Evolutionary conservation across 768 basidiomycete species (phyloP).

Genomic region (Lentinula aciculospora): DNA sequence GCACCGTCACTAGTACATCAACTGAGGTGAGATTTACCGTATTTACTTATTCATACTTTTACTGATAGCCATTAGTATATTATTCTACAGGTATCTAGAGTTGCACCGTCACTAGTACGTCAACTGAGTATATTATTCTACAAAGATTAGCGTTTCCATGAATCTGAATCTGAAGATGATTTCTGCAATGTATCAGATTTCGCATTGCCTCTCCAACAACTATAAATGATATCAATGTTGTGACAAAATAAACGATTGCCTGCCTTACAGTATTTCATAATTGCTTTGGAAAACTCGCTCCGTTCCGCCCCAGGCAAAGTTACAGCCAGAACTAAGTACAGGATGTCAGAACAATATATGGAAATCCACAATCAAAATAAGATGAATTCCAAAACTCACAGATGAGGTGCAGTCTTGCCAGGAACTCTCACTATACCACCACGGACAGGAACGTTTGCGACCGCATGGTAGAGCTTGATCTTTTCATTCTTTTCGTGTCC

Average conservation of each 20-base stretch:
- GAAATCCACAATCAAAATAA: neutral
- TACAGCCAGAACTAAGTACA: neutral
- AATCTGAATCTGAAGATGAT: neutral
- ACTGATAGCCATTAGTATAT: no score
- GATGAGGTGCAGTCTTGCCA: slow-evolving; percentile 46
- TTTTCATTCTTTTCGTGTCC: slow-evolving; percentile 45
- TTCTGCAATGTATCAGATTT: neutral
- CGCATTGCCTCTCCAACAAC: neutral
- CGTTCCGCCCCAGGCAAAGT: neutral
- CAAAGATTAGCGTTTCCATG: neutral
- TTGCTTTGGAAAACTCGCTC: neutral
- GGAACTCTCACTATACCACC: slow-evolving; percentile 35
- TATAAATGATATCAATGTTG: neutral
- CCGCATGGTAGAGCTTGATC: slow-evolving; percentile 40
- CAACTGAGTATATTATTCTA: no score
- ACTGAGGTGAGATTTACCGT: no score
- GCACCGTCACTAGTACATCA: no score
- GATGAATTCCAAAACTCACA: slow-evolving; percentile 24
- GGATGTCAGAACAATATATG: neutral
- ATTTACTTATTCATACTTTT: no score
- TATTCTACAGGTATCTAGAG: no score
- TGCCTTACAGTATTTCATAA: slow-evolving; percentile 2
- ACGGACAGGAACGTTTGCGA: slow-evolving; percentile 8
- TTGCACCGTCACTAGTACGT: no score
- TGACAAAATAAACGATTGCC: no score